Evolutionary conservation across 2,329 filamentous ascomycete genomes (phyloP).

Genomic region (Aspergillus tamarii): DNA sequence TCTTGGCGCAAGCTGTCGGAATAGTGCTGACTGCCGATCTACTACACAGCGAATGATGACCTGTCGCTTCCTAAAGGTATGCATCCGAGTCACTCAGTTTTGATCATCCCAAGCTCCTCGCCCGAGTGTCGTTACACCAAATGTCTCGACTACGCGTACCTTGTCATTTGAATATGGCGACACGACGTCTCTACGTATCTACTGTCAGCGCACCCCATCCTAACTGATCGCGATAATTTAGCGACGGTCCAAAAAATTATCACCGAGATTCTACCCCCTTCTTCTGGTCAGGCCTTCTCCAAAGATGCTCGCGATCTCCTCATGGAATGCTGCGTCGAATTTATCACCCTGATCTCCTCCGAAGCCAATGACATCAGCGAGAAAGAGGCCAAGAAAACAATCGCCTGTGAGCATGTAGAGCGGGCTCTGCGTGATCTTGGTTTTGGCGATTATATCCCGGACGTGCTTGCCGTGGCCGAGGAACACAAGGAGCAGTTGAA

Average conservation of each 20-base stretch:
- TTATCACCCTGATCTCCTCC: slow-evolving; percentile 97
- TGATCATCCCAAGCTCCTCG: too few relatives aligned
- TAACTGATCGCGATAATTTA: slow-evolving; percentile 32
- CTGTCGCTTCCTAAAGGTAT: slow-evolving; percentile 63
- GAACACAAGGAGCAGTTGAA: slow-evolving; percentile 94
- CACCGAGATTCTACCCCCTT: slow-evolving; percentile 82
- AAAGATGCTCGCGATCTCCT: slow-evolving; percentile 94
- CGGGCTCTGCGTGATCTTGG: slow-evolving; percentile 90
- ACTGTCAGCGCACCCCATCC: background rate
- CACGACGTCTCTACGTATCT: background rate
- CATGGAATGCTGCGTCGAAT: slow-evolving; percentile 98
- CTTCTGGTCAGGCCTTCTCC: slow-evolving; percentile 80
- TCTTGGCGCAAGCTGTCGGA: slow-evolving; percentile 14
- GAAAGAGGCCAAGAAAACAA: slow-evolving; percentile 98
- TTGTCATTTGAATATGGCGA: background rate
- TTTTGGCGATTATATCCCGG: slow-evolving; percentile 87
- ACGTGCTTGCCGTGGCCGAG: slow-evolving; percentile 81
- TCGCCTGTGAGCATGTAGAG: slow-evolving; percentile 96
- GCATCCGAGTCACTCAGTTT: slow-evolving; percentile 6
- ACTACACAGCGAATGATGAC: slow-evolving; percentile 58
- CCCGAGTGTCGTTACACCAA: background rate
- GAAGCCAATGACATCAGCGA: slow-evolving; percentile 99
- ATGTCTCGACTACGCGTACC: background rate
- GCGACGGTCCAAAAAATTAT: slow-evolving; percentile 83
- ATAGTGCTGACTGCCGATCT: slow-evolving; percentile 24